These are phyloP conservation scores for Volvariella surrecta DNA, from an alignment of 1,284 basidiomycete species.

Conservation along the genomic window DNA sequence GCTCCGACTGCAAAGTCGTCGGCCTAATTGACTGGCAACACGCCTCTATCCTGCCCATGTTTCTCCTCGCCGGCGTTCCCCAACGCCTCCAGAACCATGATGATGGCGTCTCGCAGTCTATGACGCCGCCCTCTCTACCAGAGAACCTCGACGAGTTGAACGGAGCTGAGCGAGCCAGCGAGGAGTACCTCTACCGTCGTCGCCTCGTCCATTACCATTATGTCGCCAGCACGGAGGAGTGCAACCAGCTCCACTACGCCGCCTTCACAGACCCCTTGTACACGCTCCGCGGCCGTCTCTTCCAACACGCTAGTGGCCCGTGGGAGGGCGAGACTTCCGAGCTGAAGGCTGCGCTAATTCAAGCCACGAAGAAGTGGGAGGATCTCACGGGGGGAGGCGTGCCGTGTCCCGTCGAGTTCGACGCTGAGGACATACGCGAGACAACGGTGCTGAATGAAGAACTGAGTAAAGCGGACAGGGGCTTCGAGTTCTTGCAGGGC, in stretches of 20 bases:
- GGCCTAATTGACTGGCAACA: slow-evolving; percentile 35
- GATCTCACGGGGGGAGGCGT: slow-evolving; percentile 25
- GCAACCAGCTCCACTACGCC: slow-evolving; percentile 30
- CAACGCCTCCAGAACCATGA: slow-evolving; percentile 31
- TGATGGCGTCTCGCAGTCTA: slow-evolving; percentile 24
- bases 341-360: slow-evolving; percentile 31
- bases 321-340: slow-evolving; percentile 39
- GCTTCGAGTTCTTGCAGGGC: slow-evolving; percentile 21
- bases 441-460: slow-evolving; percentile 25
- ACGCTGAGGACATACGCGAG: slow-evolving; percentile 31
- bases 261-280: slow-evolving; percentile 26
- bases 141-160: slow-evolving; percentile 25
- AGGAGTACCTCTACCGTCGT: slow-evolving; percentile 23
- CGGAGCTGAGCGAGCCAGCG: slow-evolving; percentile 19
- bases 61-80: slow-evolving; percentile 39
- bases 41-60: slow-evolving; percentile 35
- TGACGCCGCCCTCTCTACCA: slow-evolving; percentile 30
- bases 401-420: slow-evolving; percentile 41
- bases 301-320: no score
- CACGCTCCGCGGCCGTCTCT: slow-evolving; percentile 25
- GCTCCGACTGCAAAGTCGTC: slow-evolving; percentile 23
- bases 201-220: slow-evolving; percentile 42
- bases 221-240: slow-evolving; percentile 29
- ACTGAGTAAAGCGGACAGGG: slow-evolving; percentile 22
- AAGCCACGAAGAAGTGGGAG: slow-evolving; percentile 30